Evolutionary conservation across 257 asterid genomes (phyloP).

Genomic region (Perilla frutescens): DNA sequence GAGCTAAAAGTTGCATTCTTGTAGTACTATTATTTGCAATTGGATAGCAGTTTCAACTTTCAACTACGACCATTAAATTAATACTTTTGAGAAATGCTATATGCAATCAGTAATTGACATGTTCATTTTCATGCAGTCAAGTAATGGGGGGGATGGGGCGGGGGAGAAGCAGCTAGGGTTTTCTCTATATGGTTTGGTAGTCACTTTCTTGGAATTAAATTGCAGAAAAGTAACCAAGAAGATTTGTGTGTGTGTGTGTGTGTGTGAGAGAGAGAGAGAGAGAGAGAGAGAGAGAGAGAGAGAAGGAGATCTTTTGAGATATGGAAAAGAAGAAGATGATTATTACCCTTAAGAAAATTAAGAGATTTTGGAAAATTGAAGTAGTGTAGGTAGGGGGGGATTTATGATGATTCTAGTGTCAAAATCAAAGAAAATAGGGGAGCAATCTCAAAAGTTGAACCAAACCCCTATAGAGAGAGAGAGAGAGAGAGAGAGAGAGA

Average conservation of each 20-base stretch:
- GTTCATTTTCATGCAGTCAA: conserved; percentile 32
- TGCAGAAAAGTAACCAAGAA: conserved; percentile 44
- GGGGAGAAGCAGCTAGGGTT: conserved; percentile 37
- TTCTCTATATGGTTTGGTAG: conserved; percentile 47
- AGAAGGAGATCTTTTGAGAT: conserved; percentile 61
- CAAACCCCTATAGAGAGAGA: not conserved
- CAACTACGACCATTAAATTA: conserved; percentile 12
- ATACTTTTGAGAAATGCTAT: not conserved
- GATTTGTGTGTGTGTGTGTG: not conserved
- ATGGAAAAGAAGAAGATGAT: conserved; percentile 58
- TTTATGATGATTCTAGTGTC: conserved; percentile 52
- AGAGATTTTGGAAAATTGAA: conserved; percentile 26
- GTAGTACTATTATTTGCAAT: not conserved
- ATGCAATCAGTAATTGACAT: conserved; percentile 12
- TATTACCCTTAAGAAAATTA: conserved; percentile 55
- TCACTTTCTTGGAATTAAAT: conserved; percentile 53
- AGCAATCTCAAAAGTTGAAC: conserved; percentile 62
- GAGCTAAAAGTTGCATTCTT: not conserved
- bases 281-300: conserved; percentile 34
- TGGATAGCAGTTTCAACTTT: conserved; percentile 30
- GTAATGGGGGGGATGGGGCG: conserved; percentile 30
- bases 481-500: conserved; percentile 29
- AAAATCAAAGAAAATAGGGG: conserved; percentile 55
- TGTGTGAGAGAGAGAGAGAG: conserved; percentile 17
- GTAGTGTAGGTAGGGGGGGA: conserved; percentile 29